Conservation (phyloP, 352 stramenopile genomes). For the Blastocystis hominis region DNA sequence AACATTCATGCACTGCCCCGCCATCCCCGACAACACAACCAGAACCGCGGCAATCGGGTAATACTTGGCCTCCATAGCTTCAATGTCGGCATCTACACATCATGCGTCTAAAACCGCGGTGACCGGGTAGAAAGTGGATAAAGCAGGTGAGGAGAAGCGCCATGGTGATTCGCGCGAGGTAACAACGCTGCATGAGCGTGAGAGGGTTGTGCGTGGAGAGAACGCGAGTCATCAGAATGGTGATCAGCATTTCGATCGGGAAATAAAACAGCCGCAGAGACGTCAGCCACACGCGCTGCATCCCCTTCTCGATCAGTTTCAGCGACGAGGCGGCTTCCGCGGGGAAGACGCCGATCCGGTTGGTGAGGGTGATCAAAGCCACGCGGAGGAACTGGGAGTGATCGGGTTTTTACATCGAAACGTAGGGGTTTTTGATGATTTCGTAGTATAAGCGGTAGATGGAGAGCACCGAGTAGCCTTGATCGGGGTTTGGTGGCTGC, state of each 20-base stretch:
- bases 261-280: constrained; percentile 11
- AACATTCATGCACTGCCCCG: constrained; percentile 21
- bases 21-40: not conserved
- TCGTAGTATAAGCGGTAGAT: constrained; percentile 28
- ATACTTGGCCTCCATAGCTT: not conserved
- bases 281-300: not conserved
- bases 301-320: constrained; percentile 35
- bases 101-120: not conserved
- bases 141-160: not conserved
- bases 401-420: not conserved
- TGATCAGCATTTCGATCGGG: constrained; percentile 36
- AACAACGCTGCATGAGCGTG: constrained; percentile 27
- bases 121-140: constrained; percentile 10
- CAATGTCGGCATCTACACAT: not conserved
- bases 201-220: not conserved
- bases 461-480: not conserved
- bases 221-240: not conserved
- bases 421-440: constrained; percentile 40
- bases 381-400: constrained; percentile 34
- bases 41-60: not conserved
- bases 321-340: constrained; percentile 11
- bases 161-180: not conserved
- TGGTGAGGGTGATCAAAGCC: constrained; percentile 12
- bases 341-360: constrained; percentile 46
- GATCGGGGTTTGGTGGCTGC: not conserved